Conservation (phyloP, 306 rosid species). For the Mimosa bimucronata region DNA sequence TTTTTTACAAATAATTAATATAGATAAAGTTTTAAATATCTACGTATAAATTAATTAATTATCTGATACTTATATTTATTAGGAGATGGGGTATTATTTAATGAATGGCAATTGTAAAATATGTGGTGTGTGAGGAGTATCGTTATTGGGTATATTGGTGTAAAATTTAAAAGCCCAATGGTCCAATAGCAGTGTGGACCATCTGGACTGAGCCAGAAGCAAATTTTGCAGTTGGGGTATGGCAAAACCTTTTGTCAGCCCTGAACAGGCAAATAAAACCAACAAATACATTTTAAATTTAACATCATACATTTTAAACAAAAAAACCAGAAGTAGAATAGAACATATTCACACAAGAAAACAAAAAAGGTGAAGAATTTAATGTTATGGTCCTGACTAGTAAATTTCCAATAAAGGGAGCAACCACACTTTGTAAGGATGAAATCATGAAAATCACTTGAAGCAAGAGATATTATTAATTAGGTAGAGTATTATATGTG, state of each 20-base stretch:
- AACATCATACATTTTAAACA: no score
- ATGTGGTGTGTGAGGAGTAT: background rate
- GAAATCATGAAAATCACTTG: background rate
- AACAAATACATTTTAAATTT: no score
- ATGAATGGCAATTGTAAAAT: no score
- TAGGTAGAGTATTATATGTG: background rate
- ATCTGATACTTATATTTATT: no score
- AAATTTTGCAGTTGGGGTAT: no score
- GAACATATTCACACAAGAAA: no score
- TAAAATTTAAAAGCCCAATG: constrained; percentile 42
- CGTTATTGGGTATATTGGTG: background rate
- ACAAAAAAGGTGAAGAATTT: background rate
- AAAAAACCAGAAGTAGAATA: no score
- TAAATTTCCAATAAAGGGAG: background rate
- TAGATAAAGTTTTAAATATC: no score
- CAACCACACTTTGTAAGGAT: background rate
- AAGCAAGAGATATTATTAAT: background rate
- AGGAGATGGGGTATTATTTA: no score
- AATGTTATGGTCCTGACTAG: background rate
- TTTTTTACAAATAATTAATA: no score
- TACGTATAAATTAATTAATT: no score
- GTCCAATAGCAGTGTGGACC: constrained; percentile 36
- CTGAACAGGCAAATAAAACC: constrained; percentile 32
- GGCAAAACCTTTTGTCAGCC: constrained; percentile 17
- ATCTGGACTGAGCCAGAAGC: constrained; percentile 18